A percentile compares a stretch with the other conserved stretches of the same genome.
Conservation (phyloP, 441 rosid genomes). For the Adansonia gregorii region DNA sequence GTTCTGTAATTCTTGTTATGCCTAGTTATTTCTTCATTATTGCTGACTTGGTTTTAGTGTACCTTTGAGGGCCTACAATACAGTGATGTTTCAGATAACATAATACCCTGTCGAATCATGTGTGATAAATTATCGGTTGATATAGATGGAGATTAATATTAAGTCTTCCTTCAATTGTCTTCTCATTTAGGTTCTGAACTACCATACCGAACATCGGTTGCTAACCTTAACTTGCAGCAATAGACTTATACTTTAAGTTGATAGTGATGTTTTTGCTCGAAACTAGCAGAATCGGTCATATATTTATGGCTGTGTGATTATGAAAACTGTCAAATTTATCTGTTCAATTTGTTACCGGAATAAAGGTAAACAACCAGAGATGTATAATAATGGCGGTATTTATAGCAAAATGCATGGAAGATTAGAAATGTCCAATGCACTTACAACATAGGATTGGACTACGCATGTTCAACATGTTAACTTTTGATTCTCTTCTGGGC, state of each 20-base stretch:
- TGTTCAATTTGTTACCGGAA: background rate
- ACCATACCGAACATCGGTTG: background rate
- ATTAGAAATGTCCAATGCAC: background rate
- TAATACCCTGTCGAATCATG: too few relatives aligned
- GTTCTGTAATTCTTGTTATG: background rate
- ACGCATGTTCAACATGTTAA: background rate
- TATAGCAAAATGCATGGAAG: background rate
- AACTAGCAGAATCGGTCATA: background rate
- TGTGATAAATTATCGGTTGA: background rate
- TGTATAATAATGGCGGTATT: background rate
- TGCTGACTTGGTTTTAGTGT: background rate
- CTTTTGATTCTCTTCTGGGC: background rate
- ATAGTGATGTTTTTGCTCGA: background rate
- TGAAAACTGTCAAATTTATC: constrained; percentile 2
- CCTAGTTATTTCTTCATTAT: background rate
- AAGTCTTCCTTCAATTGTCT: background rate
- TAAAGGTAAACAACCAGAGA: background rate
- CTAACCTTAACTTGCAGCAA: background rate
- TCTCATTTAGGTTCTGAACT: background rate
- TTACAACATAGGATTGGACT: background rate
- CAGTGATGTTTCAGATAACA: too few relatives aligned
- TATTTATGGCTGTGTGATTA: background rate
- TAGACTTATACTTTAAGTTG: background rate
- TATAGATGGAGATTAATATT: background rate
- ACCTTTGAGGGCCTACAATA: too few relatives aligned